Conservation (phyloP, 1,284 basidiomycete genomes). For the Marasmius oreades region DNA sequence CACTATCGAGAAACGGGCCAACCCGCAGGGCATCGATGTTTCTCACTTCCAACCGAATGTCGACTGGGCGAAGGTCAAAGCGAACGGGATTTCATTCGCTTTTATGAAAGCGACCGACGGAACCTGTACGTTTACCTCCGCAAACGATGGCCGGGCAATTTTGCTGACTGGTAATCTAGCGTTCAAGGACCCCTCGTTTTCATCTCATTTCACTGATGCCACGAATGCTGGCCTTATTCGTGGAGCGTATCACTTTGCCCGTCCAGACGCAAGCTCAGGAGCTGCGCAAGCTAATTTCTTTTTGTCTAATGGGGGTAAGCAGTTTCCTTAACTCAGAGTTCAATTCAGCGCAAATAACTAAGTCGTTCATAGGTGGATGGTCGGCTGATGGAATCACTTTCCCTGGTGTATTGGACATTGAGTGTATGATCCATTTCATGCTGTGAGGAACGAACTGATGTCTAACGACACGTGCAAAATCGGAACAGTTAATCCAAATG, state of each 20-base stretch:
- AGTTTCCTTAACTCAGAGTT: too few species aligned
- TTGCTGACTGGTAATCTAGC: constrained; percentile 22
- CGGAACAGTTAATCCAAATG: constrained; percentile 46
- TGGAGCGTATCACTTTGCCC: constrained; percentile 62
- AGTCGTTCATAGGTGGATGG: constrained; percentile 45
- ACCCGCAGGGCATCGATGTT: constrained; percentile 52
- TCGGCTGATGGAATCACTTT: constrained; percentile 56
- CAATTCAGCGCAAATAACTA: background rate
- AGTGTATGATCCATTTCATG: constrained; percentile 36
- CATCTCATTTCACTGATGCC: constrained; percentile 48
- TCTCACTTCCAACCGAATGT: constrained; percentile 51
- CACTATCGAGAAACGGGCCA: constrained; percentile 30
- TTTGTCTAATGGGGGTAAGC: constrained; percentile 53
- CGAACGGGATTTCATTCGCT: constrained; percentile 57
- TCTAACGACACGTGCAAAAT: background rate
- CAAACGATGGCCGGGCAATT: background rate
- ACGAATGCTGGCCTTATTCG: constrained; percentile 55
- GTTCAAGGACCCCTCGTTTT: constrained; percentile 40
- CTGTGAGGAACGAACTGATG: too few species aligned
- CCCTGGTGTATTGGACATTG: constrained; percentile 62
- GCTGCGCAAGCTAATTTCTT: constrained; percentile 60
- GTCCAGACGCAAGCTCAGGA: constrained; percentile 48
- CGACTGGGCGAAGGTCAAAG: constrained; percentile 50
- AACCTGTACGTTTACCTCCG: constrained; percentile 33
- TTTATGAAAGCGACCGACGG: constrained; percentile 75